These are phyloP conservation scores for Microdochium paspali DNA, from an alignment of 2,329 filamentous ascomycete genomes.

Conservation along the genomic window DNA sequence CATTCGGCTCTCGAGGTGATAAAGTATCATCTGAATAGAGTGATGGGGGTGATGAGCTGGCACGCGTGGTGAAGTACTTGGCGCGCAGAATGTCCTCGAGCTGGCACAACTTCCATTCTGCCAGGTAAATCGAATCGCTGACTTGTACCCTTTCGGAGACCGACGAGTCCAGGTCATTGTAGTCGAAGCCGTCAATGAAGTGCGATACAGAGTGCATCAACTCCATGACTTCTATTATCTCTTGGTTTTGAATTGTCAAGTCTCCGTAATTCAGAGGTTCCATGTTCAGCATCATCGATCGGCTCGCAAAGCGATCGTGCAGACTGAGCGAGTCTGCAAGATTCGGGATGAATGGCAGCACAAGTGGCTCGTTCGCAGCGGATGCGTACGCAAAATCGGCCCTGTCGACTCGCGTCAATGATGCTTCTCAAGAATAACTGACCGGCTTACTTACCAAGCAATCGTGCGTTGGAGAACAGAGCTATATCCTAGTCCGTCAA, in stretches of 20 bases:
- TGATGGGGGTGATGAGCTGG: slow-evolving; percentile 8
- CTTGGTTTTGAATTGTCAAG: slow-evolving; percentile 14
- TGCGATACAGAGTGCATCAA: slow-evolving; percentile 17
- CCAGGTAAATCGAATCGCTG: slow-evolving; percentile 20
- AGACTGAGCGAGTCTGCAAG: slow-evolving; percentile 16
- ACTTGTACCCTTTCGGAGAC: slow-evolving; percentile 16
- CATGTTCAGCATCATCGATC: slow-evolving; percentile 12
- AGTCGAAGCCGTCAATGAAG: slow-evolving; percentile 20
- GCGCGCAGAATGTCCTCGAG: slow-evolving; percentile 13
- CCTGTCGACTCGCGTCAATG: slow-evolving; percentile 11
- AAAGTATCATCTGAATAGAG: neutral
- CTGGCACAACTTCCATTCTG: slow-evolving; percentile 20
- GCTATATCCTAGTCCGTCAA: slow-evolving; percentile 18
- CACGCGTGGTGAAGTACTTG: slow-evolving; percentile 5
- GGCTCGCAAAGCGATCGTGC: slow-evolving; percentile 15
- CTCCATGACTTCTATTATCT: slow-evolving; percentile 18
- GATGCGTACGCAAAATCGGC: slow-evolving; percentile 23
- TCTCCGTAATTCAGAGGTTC: slow-evolving; percentile 6
- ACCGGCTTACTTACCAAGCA: slow-evolving; percentile 14
- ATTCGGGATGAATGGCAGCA: slow-evolving; percentile 19
- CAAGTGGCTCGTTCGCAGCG: slow-evolving; percentile 15
- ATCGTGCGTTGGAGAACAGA: slow-evolving; percentile 19
- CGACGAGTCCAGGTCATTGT: slow-evolving; percentile 16
- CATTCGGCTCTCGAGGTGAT: slow-evolving; percentile 3
- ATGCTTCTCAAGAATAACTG: neutral